Evolutionary conservation across 139 green algal species (phyloP), one percentile per base, ranked within the genome.

Genomic region (Picochlorum sp.): DNA sequence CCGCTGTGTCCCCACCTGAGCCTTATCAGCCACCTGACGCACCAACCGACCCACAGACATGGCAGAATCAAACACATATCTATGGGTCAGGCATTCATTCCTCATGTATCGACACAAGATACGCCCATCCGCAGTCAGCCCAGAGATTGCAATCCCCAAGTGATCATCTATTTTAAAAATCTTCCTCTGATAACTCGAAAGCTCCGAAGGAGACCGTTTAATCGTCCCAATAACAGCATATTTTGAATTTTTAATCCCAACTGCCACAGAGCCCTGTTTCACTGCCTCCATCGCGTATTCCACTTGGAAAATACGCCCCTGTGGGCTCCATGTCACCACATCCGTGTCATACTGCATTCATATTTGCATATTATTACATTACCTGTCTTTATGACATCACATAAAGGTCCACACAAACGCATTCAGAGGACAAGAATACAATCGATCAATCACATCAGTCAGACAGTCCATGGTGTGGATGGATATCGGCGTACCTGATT

Each of bases 251-350:
- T 85, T 91, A 16, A 97, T 66, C 4, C 93, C 92, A 3, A 98
- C 92, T 6, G 89, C 86, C 26, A 87, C 90, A 62, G 80, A 90
- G 55, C 92, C 92, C 61, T 98, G 92, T 83, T 98, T 98, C 1
- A 98, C 93, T 7, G 93, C 92, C 70, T 98, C 92, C 92, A 98
- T 98, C 3, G 92, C 92, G 61, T 98, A 98, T 67, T 98, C 92
- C 8, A 98, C 83, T 72, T 98, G 92, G 66, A 95, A 91, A 4
- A 98, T 83, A 9, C 92, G 82, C 2, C 92, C 92, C 67, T 95
- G 86, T 1, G 92, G 92, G 64, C 83, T 95, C 92, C 92, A 98
- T 28, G 90, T 96, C 2, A 86, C 93, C 11, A 97, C 88, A 66
- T 98, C 92, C 16, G 86, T 95, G 62, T 98, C 92, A 84, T 98